phyloP scores from a whole-genome alignment of 1,139 yeast species.

The Saccharomyces pastorianus region DNA sequence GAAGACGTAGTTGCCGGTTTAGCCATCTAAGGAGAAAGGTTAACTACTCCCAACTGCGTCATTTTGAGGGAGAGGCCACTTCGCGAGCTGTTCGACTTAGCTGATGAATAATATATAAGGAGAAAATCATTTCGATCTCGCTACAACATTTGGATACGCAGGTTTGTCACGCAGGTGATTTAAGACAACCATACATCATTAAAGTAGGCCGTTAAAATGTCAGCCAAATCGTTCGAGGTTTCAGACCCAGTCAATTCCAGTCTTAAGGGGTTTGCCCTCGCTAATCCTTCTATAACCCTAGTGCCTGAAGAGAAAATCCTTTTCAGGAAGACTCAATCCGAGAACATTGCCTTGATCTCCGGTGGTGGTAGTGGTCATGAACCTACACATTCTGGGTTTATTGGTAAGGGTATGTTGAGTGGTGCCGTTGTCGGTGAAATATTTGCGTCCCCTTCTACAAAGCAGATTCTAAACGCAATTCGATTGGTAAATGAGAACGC shows the following conservation, averaged over 20 bases:
- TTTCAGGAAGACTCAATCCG: constrained; percentile 35
- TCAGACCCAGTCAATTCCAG: constrained; percentile 57
- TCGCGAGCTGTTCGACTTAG: neutral
- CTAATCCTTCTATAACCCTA: constrained; percentile 57
- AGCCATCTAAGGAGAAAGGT: neutral
- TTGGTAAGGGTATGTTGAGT: constrained; percentile 72
- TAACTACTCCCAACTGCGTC: neutral
- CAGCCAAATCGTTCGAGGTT: constrained; percentile 34
- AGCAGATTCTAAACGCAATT: constrained; percentile 67
- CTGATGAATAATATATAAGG: neutral
- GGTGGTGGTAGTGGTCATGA: constrained; percentile 98
- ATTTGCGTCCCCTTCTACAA: constrained; percentile 88
- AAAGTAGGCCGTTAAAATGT: neutral
- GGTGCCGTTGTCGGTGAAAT: constrained; percentile 86
- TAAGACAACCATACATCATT: no score
- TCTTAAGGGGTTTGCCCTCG: constrained; percentile 57
- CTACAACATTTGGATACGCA: neutral
- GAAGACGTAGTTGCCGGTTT: neutral
- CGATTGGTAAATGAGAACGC: constrained; percentile 39
- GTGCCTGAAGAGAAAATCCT: constrained; percentile 65
- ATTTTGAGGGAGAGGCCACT: neutral
- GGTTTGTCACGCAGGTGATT: no score
- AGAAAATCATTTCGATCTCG: neutral
- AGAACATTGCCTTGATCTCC: constrained; percentile 62
- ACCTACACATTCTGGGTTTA: constrained; percentile 86